Percentiles rank a stretch among this genome's conserved stretches.
These are phyloP conservation scores for Dinochytrium kinnereticum DNA, from an alignment of 371 early-diverging fungal genomes.

Conservation along the genomic window DNA sequence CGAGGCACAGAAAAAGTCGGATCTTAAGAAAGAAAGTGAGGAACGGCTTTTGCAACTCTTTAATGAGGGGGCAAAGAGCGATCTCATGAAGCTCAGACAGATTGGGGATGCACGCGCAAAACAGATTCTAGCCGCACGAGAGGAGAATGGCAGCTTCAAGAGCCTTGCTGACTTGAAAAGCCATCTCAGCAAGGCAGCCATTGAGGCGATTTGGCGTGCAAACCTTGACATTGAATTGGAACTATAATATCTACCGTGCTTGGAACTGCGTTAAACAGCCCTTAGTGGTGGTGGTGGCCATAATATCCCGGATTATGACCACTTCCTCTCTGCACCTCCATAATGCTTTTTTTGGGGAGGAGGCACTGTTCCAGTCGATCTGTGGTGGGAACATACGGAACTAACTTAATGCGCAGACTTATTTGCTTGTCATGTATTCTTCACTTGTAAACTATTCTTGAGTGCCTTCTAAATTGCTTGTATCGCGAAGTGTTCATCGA, in stretches of 20 bases:
- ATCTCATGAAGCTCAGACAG: neutral
- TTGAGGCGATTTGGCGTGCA: neutral
- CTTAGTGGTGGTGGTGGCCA: too few species aligned
- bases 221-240: neutral
- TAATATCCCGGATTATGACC: too few species aligned
- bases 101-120: neutral
- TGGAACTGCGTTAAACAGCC: neutral
- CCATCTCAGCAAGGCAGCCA: neutral
- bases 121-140: constrained; percentile 1
- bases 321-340: too few species aligned
- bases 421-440: too few species aligned
- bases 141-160: neutral
- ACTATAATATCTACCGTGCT: neutral
- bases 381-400: too few species aligned
- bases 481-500: too few species aligned
- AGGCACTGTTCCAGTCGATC: too few species aligned
- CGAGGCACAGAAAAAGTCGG: neutral
- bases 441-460: too few species aligned
- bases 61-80: neutral
- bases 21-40: neutral
- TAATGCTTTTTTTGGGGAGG: too few species aligned
- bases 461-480: too few species aligned
- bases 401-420: too few species aligned
- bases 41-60: neutral
- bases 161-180: neutral